Evolutionary conservation across 441 rosid species (phyloP).

Genomic region (Corymbia citriodora): DNA sequence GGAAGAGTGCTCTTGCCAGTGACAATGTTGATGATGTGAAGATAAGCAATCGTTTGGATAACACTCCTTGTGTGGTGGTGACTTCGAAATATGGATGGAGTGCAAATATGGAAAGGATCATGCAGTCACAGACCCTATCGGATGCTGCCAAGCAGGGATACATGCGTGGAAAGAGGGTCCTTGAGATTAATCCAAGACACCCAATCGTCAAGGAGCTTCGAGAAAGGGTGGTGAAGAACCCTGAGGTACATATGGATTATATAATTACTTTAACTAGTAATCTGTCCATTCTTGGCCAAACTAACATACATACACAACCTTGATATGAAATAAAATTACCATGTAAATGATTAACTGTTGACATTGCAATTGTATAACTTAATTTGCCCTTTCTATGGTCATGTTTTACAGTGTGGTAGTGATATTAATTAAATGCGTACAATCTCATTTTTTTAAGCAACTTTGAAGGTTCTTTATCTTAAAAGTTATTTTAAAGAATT

Average conservation of each 20-base stretch:
- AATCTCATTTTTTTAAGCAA: not conserved
- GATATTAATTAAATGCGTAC: not conserved
- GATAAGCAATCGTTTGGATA: conserved; percentile 79
- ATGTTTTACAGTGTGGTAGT: not conserved
- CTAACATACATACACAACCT: not conserved
- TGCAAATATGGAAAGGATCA: conserved; percentile 93
- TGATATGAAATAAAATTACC: not conserved
- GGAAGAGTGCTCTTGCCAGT: conserved; percentile 64
- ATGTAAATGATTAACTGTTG: not conserved
- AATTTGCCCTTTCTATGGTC: not conserved
- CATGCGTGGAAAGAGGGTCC: conserved; percentile 91
- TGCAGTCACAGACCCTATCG: conserved; percentile 87
- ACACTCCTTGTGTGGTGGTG: conserved; percentile 92
- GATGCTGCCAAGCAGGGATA: conserved; percentile 88
- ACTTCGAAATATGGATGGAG: conserved; percentile 96
- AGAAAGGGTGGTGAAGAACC: conserved; percentile 66
- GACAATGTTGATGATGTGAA: conserved; percentile 88
- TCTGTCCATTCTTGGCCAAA: not conserved
- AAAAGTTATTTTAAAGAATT: not conserved
- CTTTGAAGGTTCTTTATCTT: not conserved
- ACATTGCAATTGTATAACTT: not conserved
- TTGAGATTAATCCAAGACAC: conserved; percentile 93
- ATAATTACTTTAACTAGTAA: not conserved
- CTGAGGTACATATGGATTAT: conserved; percentile 49
- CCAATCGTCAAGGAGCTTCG: conserved; percentile 94